A percentile compares a stretch with the other conserved stretches of the same genome.
phyloP scores from a whole-genome alignment of 2,329 filamentous ascomycete genomes.

The Laburnicola sp. region DNA sequence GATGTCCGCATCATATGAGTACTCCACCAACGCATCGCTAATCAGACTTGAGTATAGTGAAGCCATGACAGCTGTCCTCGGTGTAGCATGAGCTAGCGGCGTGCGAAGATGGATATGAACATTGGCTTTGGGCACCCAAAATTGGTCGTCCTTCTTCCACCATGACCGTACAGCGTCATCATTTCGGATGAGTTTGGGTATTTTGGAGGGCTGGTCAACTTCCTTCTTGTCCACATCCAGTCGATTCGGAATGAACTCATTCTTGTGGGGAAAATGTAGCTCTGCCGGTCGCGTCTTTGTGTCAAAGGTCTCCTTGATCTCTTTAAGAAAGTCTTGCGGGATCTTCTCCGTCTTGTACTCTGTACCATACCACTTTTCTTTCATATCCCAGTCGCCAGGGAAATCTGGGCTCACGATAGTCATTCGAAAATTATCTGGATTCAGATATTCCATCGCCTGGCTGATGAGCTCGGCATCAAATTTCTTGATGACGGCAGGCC shows the following conservation, averaged over 20 bases:
- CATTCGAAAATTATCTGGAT: conserved; percentile 87
- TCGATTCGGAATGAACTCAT: conserved; percentile 93
- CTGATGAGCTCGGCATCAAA: conserved; percentile 80
- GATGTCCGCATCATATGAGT: conserved; percentile 93
- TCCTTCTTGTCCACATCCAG: conserved; percentile 95
- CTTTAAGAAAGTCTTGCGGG: conserved; percentile 70
- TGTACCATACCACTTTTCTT: conserved; percentile 97
- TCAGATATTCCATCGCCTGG: conserved; percentile 71
- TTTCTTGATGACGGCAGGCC: conserved; percentile 71
- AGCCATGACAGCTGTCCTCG: conserved; percentile 76
- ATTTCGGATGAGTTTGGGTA: conserved; percentile 82
- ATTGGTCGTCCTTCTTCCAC: conserved; percentile 98
- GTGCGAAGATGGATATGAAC: conserved; percentile 79
- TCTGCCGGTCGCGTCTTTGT: conserved; percentile 66
- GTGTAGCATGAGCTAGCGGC: conserved; percentile 76
- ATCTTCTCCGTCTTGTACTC: conserved; percentile 86
- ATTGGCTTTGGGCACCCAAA: conserved; percentile 96
- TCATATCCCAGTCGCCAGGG: conserved; percentile 81
- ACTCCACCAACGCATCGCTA: conserved; percentile 85
- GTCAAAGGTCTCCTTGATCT: conserved; percentile 67
- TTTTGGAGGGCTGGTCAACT: conserved; percentile 70
- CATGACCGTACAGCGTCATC: conserved; percentile 80
- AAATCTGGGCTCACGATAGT: conserved; percentile 80
- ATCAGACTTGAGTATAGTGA: conserved; percentile 84
- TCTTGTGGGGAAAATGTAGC: conserved; percentile 85